These are phyloP conservation scores for Rubia yunnanensis DNA, from an alignment of 257 asterid species.

Conservation along the genomic window DNA sequence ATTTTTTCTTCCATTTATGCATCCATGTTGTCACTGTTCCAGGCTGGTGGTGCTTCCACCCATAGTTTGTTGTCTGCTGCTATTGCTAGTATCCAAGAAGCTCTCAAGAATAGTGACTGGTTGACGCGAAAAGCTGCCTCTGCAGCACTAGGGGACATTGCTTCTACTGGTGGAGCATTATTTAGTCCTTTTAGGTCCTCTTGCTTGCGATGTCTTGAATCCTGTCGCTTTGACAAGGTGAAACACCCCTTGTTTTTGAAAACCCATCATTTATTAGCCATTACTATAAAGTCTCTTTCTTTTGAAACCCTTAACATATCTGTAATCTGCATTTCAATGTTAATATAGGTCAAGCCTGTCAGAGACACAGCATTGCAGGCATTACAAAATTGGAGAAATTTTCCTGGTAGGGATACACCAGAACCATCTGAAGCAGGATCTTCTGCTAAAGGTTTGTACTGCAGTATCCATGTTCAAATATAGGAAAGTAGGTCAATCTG, in stretches of 20 bases:
- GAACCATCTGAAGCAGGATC: slow-evolving; percentile 96
- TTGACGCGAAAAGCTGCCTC: slow-evolving; percentile 86
- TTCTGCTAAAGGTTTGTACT: slow-evolving; percentile 55
- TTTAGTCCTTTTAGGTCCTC: slow-evolving; percentile 58
- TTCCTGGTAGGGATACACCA: slow-evolving; percentile 59
- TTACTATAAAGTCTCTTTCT: slow-evolving; percentile 14
- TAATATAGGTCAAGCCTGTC: slow-evolving; percentile 77
- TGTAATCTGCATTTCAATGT: slow-evolving; percentile 8
- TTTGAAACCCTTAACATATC: slow-evolving; percentile 19
- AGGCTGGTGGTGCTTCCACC: slow-evolving; percentile 90
- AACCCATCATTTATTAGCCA: slow-evolving; percentile 5
- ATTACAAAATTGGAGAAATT: slow-evolving; percentile 70
- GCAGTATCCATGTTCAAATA: neutral
- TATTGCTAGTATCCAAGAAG: slow-evolving; percentile 70
- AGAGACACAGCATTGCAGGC: slow-evolving; percentile 89
- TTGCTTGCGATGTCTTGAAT: slow-evolving; percentile 65
- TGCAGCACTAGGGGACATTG: slow-evolving; percentile 74
- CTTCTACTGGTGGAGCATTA: slow-evolving; percentile 67
- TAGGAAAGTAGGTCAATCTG: no score
- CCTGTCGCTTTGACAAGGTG: slow-evolving; percentile 96
- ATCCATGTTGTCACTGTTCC: slow-evolving; percentile 16
- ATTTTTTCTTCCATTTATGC: neutral
- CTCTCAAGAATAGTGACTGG: slow-evolving; percentile 84
- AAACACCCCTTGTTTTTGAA: slow-evolving; percentile 12
- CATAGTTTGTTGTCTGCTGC: slow-evolving; percentile 56